Evolutionary conservation across 2,329 filamentous ascomycete species (phyloP).

Genomic region (Colletotrichum sp.): DNA sequence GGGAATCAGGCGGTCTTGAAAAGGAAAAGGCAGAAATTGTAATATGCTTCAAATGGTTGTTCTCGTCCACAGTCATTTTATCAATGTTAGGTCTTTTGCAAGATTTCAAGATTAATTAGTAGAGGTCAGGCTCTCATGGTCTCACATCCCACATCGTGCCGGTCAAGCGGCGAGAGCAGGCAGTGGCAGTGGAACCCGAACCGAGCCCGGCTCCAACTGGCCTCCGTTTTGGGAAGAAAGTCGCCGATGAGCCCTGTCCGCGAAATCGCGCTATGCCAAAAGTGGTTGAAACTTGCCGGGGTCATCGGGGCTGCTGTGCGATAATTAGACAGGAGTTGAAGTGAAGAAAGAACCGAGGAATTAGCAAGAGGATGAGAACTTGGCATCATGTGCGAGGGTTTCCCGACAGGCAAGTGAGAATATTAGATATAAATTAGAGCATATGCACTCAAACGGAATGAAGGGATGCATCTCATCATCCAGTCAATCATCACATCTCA

Average conservation of each 20-base stretch:
- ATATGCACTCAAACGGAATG: not conserved
- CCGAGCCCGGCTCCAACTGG: not conserved
- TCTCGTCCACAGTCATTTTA: not conserved
- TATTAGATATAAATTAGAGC: not conserved
- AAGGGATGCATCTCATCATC: not conserved
- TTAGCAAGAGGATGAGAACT: not conserved
- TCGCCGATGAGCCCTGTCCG: not conserved
- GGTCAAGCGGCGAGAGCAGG: not conserved
- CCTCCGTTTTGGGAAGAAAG: not conserved
- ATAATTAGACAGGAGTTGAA: not conserved
- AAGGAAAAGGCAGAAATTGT: not conserved
- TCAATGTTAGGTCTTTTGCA: not conserved
- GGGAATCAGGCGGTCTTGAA: fast-evolving
- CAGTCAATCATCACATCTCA: not conserved
- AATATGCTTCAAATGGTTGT: not conserved
- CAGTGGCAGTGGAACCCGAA: not conserved
- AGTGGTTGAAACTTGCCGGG: not conserved
- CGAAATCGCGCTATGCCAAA: not conserved
- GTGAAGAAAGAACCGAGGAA: not conserved
- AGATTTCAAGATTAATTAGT: not conserved
- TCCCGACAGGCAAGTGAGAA: no score
- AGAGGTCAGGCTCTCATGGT: not conserved
- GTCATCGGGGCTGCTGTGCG: not conserved
- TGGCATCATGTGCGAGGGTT: not conserved
- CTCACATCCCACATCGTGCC: not conserved